A percentile compares a stretch with the other conserved stretches of the same genome.
Evolutionary conservation across 1,284 basidiomycete genomes (phyloP).

Genomic region (Takashimella tepidaria): DNA sequence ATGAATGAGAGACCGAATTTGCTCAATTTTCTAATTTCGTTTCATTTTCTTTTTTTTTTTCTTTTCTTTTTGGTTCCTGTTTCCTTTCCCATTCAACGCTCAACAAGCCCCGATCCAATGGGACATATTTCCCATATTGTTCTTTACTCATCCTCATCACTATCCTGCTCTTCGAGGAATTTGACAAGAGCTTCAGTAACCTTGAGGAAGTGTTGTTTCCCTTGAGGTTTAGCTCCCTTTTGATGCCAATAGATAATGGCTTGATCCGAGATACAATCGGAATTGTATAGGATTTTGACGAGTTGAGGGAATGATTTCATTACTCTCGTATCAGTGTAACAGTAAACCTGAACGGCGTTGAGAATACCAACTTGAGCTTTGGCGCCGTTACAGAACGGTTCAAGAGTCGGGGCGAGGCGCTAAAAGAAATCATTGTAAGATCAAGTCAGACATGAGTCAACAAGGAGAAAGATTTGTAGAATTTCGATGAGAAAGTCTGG

Average conservation of each 20-base stretch:
- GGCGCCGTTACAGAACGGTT: conserved; percentile 77
- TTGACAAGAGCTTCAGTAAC: conserved; percentile 82
- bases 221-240: conserved; percentile 92
- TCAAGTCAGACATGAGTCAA: not conserved
- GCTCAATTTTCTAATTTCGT: too few relatives aligned
- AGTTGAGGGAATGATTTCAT: conserved; percentile 92
- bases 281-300: conserved; percentile 91
- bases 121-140: too few relatives aligned
- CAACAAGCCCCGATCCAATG: too few relatives aligned
- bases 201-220: conserved; percentile 90
- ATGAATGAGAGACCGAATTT: too few relatives aligned
- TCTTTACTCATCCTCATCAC: conserved; percentile 43
- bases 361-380: conserved; percentile 88
- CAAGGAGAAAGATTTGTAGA: not conserved
- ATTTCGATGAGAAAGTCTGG: too few relatives aligned
- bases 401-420: conserved; percentile 77
- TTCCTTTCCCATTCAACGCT: too few relatives aligned
- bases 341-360: conserved; percentile 88
- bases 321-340: conserved; percentile 88
- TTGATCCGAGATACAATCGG: conserved; percentile 88
- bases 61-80: too few relatives aligned
- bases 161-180: conserved; percentile 46
- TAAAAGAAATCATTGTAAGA: conserved; percentile 37
- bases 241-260: conserved; percentile 97
- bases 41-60: too few relatives aligned